These are phyloP conservation scores for Populus hybrid DNA, from an alignment of 441 rosid species.

Conservation along the genomic window DNA sequence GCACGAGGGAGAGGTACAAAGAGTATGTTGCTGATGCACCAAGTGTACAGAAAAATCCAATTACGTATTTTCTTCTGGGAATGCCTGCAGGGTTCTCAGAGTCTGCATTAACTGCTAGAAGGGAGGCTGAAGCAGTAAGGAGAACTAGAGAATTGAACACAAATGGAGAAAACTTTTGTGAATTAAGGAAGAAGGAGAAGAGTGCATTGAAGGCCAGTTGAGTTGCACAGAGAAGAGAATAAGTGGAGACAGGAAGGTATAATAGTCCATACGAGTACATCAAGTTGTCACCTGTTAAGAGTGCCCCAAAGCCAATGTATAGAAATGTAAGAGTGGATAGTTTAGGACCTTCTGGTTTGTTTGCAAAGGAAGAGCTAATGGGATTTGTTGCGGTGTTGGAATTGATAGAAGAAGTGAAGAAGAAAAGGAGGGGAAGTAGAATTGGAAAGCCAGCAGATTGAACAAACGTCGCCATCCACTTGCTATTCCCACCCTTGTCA, in stretches of 20 bases:
- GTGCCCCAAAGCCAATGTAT: slow-evolving; percentile 40
- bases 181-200: slow-evolving; percentile 50
- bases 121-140: slow-evolving; percentile 51
- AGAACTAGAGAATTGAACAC: slow-evolving; percentile 51
- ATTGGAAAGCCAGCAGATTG: slow-evolving; percentile 63
- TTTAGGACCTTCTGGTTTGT: slow-evolving; percentile 13
- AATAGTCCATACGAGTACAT: slow-evolving; percentile 56
- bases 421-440: slow-evolving; percentile 36
- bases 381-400: background rate
- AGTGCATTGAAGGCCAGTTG: slow-evolving; percentile 56
- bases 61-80: slow-evolving; percentile 31
- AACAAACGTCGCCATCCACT: slow-evolving; percentile 66
- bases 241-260: slow-evolving; percentile 62
- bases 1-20: slow-evolving; percentile 43
- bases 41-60: slow-evolving; percentile 49
- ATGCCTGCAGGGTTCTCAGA: slow-evolving; percentile 24
- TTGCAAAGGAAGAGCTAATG: background rate
- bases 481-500: slow-evolving; percentile 62
- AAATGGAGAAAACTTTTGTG: slow-evolving; percentile 49
- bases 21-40: slow-evolving; percentile 50
- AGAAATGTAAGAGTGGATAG: slow-evolving; percentile 24
- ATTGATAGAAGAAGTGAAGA: slow-evolving; percentile 24
- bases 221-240: slow-evolving; percentile 51
- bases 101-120: slow-evolving; percentile 45
- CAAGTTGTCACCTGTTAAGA: slow-evolving; percentile 48